A percentile compares a stretch with the other conserved stretches of the same genome.
These are phyloP conservation scores for Trichoderma guizhouense DNA, from an alignment of 2,329 filamentous ascomycete species.

Conservation along the genomic window DNA sequence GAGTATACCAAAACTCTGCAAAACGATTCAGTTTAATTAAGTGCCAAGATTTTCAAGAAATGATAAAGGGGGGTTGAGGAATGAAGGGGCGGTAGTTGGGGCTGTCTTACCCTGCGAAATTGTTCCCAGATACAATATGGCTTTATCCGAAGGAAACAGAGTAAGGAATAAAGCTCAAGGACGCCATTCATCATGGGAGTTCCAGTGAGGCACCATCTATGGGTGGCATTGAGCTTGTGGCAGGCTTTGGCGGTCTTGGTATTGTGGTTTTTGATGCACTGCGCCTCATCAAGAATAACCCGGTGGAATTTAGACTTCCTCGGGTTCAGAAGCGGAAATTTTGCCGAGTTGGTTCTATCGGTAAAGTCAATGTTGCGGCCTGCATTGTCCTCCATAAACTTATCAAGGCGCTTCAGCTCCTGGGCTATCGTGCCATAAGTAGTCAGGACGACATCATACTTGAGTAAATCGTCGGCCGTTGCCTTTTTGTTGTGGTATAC, in stretches of 20 bases:
- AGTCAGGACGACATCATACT: conserved; percentile 77
- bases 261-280: conserved; percentile 74
- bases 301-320: conserved; percentile 65
- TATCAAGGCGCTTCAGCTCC: conserved; percentile 61
- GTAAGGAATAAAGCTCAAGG: conserved; percentile 71
- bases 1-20: conserved; percentile 41
- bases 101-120: conserved; percentile 53
- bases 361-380: conserved; percentile 39
- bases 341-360: conserved; percentile 33
- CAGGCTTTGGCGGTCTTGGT: conserved; percentile 71
- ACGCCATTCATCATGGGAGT: conserved; percentile 89
- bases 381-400: conserved; percentile 48
- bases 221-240: conserved; percentile 61
- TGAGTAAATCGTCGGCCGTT: conserved; percentile 56
- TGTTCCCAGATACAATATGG: conserved; percentile 65
- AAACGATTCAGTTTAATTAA: conserved; percentile 15
- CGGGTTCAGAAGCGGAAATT: conserved; percentile 59
- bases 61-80: not conserved
- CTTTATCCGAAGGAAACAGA: conserved; percentile 72
- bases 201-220: conserved; percentile 76
- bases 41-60: not conserved
- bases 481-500: conserved; percentile 69
- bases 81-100: not conserved
- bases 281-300: conserved; percentile 82
- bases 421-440: conserved; percentile 73